Base-by-base conservation (phyloP, 495 filamentous ascomycete species). In the Mytilinidion resinicola region DNA sequence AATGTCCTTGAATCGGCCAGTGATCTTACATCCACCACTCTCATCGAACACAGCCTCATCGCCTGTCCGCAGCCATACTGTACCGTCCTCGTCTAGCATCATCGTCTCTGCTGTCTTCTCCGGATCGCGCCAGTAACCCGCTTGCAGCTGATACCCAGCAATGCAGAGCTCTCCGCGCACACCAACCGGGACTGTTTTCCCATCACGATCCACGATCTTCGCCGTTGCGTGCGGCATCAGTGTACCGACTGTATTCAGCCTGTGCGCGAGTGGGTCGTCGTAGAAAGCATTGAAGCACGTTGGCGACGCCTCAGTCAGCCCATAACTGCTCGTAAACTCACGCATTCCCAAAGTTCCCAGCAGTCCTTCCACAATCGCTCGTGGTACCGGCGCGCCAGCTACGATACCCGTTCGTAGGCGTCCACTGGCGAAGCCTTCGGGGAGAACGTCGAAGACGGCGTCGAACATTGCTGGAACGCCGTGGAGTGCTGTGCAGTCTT, bases 401-500 rank as follows among this genome's bases (percentile, higher is more conserved):
- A 86, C 80, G 53, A 88, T 87, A 5, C 85, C 85, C 0, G 85
- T 88, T 37, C 85, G 75, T 8, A 81, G 71, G 6, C 25, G 25
- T 19, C 74, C 70, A 1, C 74, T 74, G 73, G 55, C 76, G 70
- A 52, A 83, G 33, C 68, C 61, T 12, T 53, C 42, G 12, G 76
- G 80, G 51, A 77, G 75, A 1, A 84, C 66, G n/a, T 69, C 68
- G 43, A 87, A 74, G 19, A 87, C 76, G 1, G 78, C 78, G 66
- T 86, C 83, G 63, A 89, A 85, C 85, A 89, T 89, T 36, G 85
- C 84, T 0, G 85, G 85, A 0, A 89, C 85, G 47, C 85, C 85
- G 65, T 89, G 84, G 0, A 87, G 73, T 0, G 83, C 85, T 0
- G 85, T 87, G 70, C 85, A 89, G 3, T 75, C 71, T 64, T 89